phyloP scores from a whole-genome alignment of 176 grass and related monocot species.

The Saccharum officinarum region DNA sequence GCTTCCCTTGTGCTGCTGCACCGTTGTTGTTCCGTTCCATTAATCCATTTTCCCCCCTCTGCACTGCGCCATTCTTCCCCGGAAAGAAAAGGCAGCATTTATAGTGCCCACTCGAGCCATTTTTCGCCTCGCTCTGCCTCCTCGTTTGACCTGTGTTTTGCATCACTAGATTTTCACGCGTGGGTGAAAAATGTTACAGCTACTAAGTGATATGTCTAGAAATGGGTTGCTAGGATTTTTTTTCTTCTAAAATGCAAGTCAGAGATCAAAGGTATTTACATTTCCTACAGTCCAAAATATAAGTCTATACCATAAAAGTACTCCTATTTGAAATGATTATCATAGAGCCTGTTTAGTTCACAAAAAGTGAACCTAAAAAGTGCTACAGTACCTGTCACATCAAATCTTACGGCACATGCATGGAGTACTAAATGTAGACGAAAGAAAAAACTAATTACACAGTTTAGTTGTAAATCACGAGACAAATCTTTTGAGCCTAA shows the following conservation, averaged over 20 bases:
- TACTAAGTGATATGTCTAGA: too few relatives aligned
- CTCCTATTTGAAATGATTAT: neutral
- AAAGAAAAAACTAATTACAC: too few relatives aligned
- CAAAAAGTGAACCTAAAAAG: too few relatives aligned
- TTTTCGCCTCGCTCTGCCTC: neutral
- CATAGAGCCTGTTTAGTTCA: too few relatives aligned
- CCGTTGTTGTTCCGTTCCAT: constrained; percentile 21
- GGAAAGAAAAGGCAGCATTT: constrained; percentile 18
- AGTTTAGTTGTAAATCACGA: too few relatives aligned
- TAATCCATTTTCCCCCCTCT: neutral
- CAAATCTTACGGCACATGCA: too few relatives aligned
- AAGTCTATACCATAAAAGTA: neutral
- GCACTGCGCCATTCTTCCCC: neutral
- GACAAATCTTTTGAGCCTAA: too few relatives aligned
- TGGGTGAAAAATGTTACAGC: neutral
- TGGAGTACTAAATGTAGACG: too few relatives aligned
- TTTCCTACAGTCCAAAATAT: neutral
- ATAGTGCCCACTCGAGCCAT: neutral
- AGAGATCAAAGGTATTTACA: neutral
- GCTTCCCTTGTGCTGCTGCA: neutral
- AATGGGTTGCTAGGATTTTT: neutral
- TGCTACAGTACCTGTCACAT: too few relatives aligned
- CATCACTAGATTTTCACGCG: neutral
- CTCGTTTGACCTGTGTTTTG: neutral
- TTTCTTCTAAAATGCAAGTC: neutral